Base-by-base conservation (phyloP, 2,329 filamentous ascomycete species). In the Xylariales sp. region DNA sequence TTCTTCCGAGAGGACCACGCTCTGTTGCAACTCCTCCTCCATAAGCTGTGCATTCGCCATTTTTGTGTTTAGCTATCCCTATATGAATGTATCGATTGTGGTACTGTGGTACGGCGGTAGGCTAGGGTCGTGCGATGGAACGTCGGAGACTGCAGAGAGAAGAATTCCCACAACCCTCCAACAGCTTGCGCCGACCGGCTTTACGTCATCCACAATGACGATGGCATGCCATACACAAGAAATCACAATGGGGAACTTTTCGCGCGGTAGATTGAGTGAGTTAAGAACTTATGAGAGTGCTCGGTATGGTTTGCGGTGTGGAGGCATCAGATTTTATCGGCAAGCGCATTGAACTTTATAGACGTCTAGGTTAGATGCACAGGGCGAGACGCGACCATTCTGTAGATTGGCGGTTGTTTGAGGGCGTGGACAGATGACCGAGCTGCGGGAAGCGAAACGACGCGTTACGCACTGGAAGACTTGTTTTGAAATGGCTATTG, bases 1-100 rank as follows among this genome's bases (percentile, higher is more conserved):
- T 32, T 83, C 83, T 65, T 86, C 84, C 5, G 85, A 86, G 64
- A 84, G 80, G 71, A 85, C 79, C 50, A 83, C 83, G 75, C 85
- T 87, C 73, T 86, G 84, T 73, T 87, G 86, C 64, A 87, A 80
- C 76, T 88, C 84, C 67, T 89, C 86, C 75, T 88, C 83, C 79
- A 86, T 87, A 57, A 83, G 80, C 73, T 86, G 85, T 63, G 83
- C 81, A 73, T 82, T 86, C 60, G 83, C 78, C 84, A 87, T 87
- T 54, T 71, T 61, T 43, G 36, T 16, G 9, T n/a, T 50, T 39
- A 41, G 7, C 5, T 23, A 45, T 23, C 14, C 43, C 18, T 30
- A 39, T 1, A 34, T 10, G 39, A 23, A 12, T 46, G 18, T 43
- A 34, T n/a, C 43, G 30, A 39, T 10, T 36, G 9, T 39, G 12